Conservation (phyloP, 2,329 filamentous ascomycete genomes). For the Aureobasidium subglaciale region DNA sequence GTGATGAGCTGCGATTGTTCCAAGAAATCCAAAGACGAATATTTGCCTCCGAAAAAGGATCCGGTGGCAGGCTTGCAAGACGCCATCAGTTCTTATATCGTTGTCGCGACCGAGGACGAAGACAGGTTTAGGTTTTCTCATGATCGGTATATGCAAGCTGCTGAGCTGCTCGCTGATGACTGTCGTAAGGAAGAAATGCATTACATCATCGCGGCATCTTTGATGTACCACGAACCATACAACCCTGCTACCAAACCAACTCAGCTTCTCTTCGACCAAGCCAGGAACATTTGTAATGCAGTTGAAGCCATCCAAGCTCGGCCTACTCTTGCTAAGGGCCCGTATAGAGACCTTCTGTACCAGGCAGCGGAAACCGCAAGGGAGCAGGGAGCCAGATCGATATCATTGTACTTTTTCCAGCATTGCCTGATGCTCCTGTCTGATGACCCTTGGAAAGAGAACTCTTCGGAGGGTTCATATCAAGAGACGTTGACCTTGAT, state of each 20-base stretch:
- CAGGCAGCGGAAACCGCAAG: slow-evolving; percentile 71
- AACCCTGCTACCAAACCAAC: slow-evolving; percentile 49
- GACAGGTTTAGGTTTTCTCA: slow-evolving; percentile 82
- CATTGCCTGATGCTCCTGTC: slow-evolving; percentile 74
- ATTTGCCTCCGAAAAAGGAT: slow-evolving; percentile 55
- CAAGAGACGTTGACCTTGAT: slow-evolving; percentile 77
- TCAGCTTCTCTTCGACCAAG: slow-evolving; percentile 59
- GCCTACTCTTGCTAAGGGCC: slow-evolving; percentile 41
- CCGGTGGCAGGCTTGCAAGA: slow-evolving; percentile 73
- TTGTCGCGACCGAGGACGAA: slow-evolving; percentile 75
- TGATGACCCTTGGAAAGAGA: slow-evolving; percentile 62
- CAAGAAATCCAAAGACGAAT: slow-evolving; percentile 40
- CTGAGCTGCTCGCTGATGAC: slow-evolving; percentile 61
- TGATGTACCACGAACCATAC: slow-evolving; percentile 62
- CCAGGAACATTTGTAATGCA: slow-evolving; percentile 73
- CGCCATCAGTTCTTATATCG: slow-evolving; percentile 70
- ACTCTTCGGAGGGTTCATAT: slow-evolving; percentile 66
- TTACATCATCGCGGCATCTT: slow-evolving; percentile 74
- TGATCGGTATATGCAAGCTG: slow-evolving; percentile 78
- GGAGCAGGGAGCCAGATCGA: slow-evolving; percentile 75
- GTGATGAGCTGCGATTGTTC: slow-evolving; percentile 70
- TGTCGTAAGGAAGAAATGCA: slow-evolving; percentile 71
- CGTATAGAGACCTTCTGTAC: slow-evolving; percentile 67
- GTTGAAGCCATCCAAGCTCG: slow-evolving; percentile 63
- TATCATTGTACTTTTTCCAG: slow-evolving; percentile 74